Base-by-base conservation (phyloP, 1,139 yeast genomes). In the Arxiozyma slooffiae region DNA sequence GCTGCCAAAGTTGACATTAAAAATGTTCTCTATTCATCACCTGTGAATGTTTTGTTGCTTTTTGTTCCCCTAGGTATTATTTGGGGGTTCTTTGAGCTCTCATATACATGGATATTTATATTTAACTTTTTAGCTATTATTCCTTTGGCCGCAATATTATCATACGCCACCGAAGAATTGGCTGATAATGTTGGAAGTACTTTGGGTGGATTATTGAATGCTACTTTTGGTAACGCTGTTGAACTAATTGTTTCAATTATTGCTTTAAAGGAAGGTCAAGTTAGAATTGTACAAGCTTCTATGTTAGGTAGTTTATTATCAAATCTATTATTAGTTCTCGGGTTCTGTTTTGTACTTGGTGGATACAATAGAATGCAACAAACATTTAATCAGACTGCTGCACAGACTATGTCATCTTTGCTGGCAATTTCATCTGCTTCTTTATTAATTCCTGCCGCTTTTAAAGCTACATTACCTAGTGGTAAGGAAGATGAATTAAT, bases 241-340 rank as follows among this genome's bases (percentile, higher is more conserved):
- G 98, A 92, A 70, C 80, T 92, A 57, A 92, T 92, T 67, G 97
- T 92, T 46, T 88, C 96, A 1, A 74, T 92, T 36, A 88, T 92
- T 60, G 98, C 98, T 1, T 75, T 94, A 62, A 75, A 72, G 58
- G 84, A 85, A 44, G 88, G 89, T 59, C 96, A 92, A 69, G 81
- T 92, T 49, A 78, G 96, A 58, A 90, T 92, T 62, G 98, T 94
- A 42, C 96, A 92, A 69, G 96, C 98, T 2, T 85, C 95, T 37
- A 92, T 92, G 97, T 76, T 92, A 54, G 98, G 98, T 37, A 85
- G 95, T 50, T 85, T 92, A 55, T 75, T 92, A 53, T 86, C 96
- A 48, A 92, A 92, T 68, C 71, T 89, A 60, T 73, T 92, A 55
- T 76, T 94, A 54, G 98, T 92, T 6, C 76, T 92, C 54, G 98